Percentiles rank a stretch among this genome's conserved stretches.
Conservation (phyloP, 148 eudicot species). For the Vaccinium macrocarpon region DNA sequence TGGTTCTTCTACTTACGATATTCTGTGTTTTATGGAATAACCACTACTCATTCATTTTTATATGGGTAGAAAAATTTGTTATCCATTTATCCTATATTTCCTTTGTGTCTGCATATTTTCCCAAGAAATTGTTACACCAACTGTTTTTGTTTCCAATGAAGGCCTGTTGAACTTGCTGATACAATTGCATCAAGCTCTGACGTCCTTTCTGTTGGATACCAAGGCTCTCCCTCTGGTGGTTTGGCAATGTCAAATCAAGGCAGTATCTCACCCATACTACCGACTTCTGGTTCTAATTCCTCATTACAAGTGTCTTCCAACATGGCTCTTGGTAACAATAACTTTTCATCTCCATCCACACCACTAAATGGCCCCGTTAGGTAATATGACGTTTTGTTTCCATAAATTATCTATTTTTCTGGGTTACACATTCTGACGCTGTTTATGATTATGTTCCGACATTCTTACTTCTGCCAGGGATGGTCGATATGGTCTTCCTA, state of each 20-base stretch:
- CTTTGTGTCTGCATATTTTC: neutral
- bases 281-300: constrained; percentile 34
- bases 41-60: neutral
- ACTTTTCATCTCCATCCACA: constrained; percentile 35
- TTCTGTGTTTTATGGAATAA: constrained; percentile 2
- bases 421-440: constrained; percentile 4
- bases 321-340: constrained; percentile 35
- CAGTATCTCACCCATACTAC: constrained; percentile 25
- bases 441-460: neutral
- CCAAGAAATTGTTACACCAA: neutral
- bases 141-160: constrained; percentile 27
- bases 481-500: constrained; percentile 60
- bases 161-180: constrained; percentile 93
- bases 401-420: neutral
- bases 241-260: constrained; percentile 34
- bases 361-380: constrained; percentile 41
- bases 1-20: constrained; percentile 7
- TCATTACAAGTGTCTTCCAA: constrained; percentile 34
- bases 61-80: neutral
- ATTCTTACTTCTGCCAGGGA: constrained; percentile 37
- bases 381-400: constrained; percentile 35
- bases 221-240: constrained; percentile 39
- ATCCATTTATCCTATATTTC: neutral
- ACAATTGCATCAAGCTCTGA: constrained; percentile 57
- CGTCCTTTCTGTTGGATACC: constrained; percentile 52